Evolutionary conservation across 106 monocot species (phyloP).

Genomic region (Dendrobium huoshanense): DNA sequence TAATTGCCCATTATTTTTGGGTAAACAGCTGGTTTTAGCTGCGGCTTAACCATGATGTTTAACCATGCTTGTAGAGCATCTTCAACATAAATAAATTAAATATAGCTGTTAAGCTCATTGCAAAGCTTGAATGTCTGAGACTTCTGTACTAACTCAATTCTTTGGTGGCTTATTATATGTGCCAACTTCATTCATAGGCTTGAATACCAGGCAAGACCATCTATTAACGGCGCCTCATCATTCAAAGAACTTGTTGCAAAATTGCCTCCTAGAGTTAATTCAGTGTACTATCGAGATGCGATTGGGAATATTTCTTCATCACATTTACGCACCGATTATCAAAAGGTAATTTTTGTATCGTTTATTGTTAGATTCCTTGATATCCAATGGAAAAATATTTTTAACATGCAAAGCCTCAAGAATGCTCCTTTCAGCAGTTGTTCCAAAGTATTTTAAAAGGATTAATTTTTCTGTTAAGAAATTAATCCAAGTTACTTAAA

Average conservation of each 20-base stretch:
- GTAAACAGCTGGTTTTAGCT: neutral
- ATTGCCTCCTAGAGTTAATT: conserved; percentile 73
- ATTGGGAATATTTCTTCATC: conserved; percentile 88
- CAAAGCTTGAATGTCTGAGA: neutral
- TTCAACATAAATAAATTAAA: neutral
- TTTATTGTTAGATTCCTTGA: neutral
- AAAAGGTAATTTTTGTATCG: conserved; percentile 39
- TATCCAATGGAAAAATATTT: neutral
- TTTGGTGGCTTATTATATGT: conserved; percentile 3
- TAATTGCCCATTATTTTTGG: neutral
- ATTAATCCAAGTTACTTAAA: neutral
- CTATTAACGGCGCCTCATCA: conserved; percentile 51
- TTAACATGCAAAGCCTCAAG: neutral
- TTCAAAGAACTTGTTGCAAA: conserved; percentile 71
- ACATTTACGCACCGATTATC: conserved; percentile 49
- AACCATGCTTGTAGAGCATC: neutral
- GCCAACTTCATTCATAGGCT: conserved; percentile 37
- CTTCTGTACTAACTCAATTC: neutral
- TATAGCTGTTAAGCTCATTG: neutral
- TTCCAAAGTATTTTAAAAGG: neutral
- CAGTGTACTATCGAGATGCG: conserved; percentile 78
- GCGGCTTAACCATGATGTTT: neutral
- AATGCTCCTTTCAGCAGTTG: neutral
- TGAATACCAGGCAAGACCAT: conserved; percentile 77
- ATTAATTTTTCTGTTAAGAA: neutral